These are phyloP conservation scores for Sclerotinia spermophila DNA, from an alignment of 2,329 filamentous ascomycete species.

Conservation along the genomic window DNA sequence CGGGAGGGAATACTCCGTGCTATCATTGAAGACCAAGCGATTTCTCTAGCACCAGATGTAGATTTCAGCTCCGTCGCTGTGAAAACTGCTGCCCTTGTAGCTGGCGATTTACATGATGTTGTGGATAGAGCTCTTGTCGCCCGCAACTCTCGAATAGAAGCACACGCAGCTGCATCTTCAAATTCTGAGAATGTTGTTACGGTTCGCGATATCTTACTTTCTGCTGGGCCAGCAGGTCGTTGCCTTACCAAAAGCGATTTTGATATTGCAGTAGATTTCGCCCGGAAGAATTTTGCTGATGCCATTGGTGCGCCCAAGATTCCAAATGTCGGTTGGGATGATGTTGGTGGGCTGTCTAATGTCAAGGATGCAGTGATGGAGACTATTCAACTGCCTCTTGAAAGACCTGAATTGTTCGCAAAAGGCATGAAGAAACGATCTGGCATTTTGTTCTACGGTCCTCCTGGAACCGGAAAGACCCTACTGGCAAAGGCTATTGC, in stretches of 20 bases:
- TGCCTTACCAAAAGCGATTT: conserved; percentile 82
- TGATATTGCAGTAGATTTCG: conserved; percentile 88
- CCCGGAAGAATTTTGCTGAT: conserved; percentile 96
- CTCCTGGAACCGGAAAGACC: conserved; percentile 88
- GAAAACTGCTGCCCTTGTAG: conserved; percentile 93
- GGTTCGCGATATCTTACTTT: conserved; percentile 78
- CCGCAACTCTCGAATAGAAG: conserved; percentile 69
- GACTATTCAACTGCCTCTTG: conserved; percentile 89
- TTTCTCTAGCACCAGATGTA: conserved; percentile 77
- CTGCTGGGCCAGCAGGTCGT: conserved; percentile 75
- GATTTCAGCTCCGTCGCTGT: conserved; percentile 82
- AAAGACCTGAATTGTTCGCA: conserved; percentile 88
- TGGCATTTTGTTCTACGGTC: conserved; percentile 87
- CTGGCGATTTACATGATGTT: conserved; percentile 90
- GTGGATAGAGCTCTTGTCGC: conserved; percentile 84
- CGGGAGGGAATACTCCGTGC: conserved; percentile 80
- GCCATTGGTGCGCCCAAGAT: conserved; percentile 97
- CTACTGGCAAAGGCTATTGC: conserved; percentile 90
- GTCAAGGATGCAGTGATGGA: conserved; percentile 97
- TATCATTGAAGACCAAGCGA: conserved; percentile 70
- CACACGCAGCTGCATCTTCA: conserved; percentile 54
- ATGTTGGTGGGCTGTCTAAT: conserved; percentile 87
- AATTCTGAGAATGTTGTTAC: conserved; percentile 49
- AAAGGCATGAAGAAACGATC: conserved; percentile 98
- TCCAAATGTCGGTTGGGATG: conserved; percentile 92